Base-by-base conservation (phyloP, 768 basidiomycete genomes). In the Lactifluus hygrophoroides region DNA sequence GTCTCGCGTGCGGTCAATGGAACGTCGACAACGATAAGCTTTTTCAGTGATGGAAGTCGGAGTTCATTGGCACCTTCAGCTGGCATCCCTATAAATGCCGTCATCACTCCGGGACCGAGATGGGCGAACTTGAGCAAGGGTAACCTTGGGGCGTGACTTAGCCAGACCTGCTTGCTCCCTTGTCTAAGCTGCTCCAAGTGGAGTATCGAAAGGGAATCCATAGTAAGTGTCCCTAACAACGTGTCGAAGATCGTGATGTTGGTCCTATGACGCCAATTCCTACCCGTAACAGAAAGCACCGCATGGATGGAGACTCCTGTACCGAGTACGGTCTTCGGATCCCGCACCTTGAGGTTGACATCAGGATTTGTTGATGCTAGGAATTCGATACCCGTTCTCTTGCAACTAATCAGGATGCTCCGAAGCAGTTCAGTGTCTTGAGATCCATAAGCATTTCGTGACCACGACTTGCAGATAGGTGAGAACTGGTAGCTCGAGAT, bases 401-500 rank as follows among this genome's bases (percentile, higher is more conserved):
- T 10, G 5, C 32, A 5, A 10, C 32, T 32, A 10, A 32, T 5
- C 10, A 32, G 4, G 8, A 57, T 3, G 27, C 55, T 60, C 37
- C 16, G 51, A 17, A 62, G 30, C 21, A 54, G 54, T 10, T 23
- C 28, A 7, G 14, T 16, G 28, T 56, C 54, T 16, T 59, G 61
- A 1, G 40, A 17, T 10, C 49, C 52, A 34, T 40, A 30, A 19
- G 38, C 32, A 32, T 32, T 5, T 32, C 32, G 32, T 32, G 32
- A 11, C 28, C 10, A 23, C 5, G 9, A 55, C 37, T 53, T 27
- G 16, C 32, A 32, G 32, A 10, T 10, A 32, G 10, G 32, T 32
- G 32, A 32, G 32, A 32, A 10, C 32, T 32, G 61, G 61, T 3
- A 62, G 32, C 27, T 28, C 8, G 21, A 62, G 58, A 40, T 62